A percentile compares a stretch with the other conserved stretches of the same genome.
These are phyloP conservation scores for Fomitiporia mediterranea DNA, from an alignment of 1,284 basidiomycete genomes.

Conservation along the genomic window DNA sequence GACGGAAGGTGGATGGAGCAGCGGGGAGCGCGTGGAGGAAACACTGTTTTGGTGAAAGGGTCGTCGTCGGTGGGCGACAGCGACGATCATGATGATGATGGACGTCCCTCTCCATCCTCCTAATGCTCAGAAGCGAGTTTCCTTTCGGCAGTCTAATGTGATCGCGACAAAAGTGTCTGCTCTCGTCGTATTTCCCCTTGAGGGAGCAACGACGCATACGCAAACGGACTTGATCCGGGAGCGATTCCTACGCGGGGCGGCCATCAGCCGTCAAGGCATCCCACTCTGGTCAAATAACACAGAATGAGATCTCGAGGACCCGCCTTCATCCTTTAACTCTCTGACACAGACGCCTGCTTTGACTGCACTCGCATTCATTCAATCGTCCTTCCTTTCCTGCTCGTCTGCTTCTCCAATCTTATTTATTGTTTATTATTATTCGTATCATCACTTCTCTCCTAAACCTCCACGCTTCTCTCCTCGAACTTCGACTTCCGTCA, in stretches of 20 bases:
- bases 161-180: background rate
- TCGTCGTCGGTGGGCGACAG: background rate
- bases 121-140: background rate
- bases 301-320: too few species aligned
- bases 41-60: background rate
- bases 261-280: background rate
- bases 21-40: background rate
- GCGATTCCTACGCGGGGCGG: background rate
- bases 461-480: background rate
- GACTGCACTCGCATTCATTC: background rate
- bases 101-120: background rate
- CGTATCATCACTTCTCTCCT: background rate
- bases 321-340: background rate
- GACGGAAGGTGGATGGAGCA: background rate
- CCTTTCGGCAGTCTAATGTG: background rate
- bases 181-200: background rate
- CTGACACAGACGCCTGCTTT: background rate
- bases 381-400: background rate
- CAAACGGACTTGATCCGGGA: background rate
- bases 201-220: background rate
- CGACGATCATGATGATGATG: slow-evolving; percentile 5
- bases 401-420: background rate
- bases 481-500: background rate
- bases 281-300: background rate
- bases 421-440: background rate